Base-by-base conservation (phyloP, 192 early-diverging fungal genomes). In the Jimgerdemannia lactiflua region DNA sequence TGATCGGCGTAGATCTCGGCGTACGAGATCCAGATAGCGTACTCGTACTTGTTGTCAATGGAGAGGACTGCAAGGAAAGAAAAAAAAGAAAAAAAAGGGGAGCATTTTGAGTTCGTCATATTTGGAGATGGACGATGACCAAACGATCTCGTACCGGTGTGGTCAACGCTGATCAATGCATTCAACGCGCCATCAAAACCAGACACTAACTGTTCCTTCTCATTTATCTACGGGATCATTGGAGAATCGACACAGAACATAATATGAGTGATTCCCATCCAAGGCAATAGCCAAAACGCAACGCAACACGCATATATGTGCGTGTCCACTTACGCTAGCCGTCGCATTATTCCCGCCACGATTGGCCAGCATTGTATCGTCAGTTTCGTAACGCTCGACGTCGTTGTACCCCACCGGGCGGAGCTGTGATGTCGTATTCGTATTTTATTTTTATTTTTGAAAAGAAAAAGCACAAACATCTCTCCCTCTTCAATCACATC, bases 1-100 rank as follows among this genome's bases (percentile, higher is more conserved):
- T 85, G 90, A 76, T 96, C 94, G 67, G 90, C 93, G 79, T 96
- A 97, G 40, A 99, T 91, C 74, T 99, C 97, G 41, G 95, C 78
- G 81, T 95, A 99, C 8, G 93, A 95, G 41, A 97, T 92, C 78
- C 94, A 92, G 44, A 99, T 86, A 10, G 92, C 81, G 78, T 92
- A 99, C 74, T 93, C 93, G 74, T 90, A 91, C 39, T 90, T 83
- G 3, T 76, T 49, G 17, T 84, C 81, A n/a, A 83, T 80, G 0
- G 66, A 40, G 18, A 83, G 68, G 10, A 75, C 80, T 74, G 69
- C 11, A 7, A 63, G 39, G 64, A 75, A 10, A 59, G 0, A 59
- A 10, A 59, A 14, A 59, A 10, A 14, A 59, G 6, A 54, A 54
- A 54, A 11, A n/a, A n/a, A n/a, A n/a, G 29, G 29, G 29, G 29